Evolutionary conservation across 2,329 filamentous ascomycete genomes (phyloP), one percentile per base, ranked within the genome.

Genomic region (Ceratocystis eucalypticola): DNA sequence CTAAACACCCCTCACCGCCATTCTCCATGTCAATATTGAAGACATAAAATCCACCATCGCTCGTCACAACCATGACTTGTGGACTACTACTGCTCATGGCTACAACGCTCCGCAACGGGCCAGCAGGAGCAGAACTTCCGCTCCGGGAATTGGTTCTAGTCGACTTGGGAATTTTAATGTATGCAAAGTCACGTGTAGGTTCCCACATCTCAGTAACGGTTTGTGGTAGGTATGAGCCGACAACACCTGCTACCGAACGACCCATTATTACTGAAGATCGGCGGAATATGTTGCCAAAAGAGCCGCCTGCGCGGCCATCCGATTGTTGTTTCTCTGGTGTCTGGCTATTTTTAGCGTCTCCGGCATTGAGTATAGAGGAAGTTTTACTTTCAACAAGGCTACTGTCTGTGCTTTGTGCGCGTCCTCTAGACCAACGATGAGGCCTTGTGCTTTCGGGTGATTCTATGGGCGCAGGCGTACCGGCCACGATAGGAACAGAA

Each of bases 151-250:
- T 57, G 5, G 66, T 68, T 17, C 64, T 17, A 12, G 61, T 28
- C 4, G 79, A 74, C 72, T 88, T 90, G 15, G 93, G 93, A 61
- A 99, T 84, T 74, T 94, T 96, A 73, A 97, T 92, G 81, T 90
- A 97, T 1, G 94, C 94, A 77, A 99, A 99, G 75, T 99, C 94
- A 65, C 94, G 84, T 68, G 88, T 80, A 0, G 94, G 94, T 72
- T 99, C 94, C 92, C 92, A 97, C 82, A 97, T 96, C 76, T 97
- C 93, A 1, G 93, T 93, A 3, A 99, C 91, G 1, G 92, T 93
- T 72, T 89, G 89, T 0, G 94, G 94, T 1, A 99, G 80, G 74
- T 99, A 99, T 0, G 90, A 91, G 3, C 92, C 92, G 41, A 96
- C 88, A 6, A 91, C 91, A 4, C 90, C 89, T 20, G 90, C 93